Evolutionary conservation across 2,329 filamentous ascomycete species (phyloP).

Genomic region (Colletotrichum sp.): DNA sequence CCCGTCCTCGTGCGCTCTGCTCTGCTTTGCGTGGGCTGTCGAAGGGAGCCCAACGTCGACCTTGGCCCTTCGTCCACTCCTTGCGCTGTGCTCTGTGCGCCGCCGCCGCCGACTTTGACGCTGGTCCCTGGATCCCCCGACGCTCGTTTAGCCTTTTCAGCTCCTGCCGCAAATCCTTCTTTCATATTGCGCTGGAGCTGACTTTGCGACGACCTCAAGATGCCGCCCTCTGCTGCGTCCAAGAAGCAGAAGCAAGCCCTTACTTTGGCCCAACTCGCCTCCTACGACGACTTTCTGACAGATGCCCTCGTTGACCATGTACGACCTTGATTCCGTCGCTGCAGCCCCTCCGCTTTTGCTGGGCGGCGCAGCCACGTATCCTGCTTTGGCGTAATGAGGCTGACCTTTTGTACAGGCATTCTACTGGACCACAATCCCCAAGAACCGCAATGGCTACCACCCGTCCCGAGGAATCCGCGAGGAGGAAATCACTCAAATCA

Average conservation of each 20-base stretch:
- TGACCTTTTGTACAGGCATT: conserved; percentile 67
- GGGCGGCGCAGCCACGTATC: neutral
- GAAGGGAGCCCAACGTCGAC: conserved; percentile 13
- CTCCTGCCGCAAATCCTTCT: neutral
- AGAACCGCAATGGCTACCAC: conserved; percentile 88
- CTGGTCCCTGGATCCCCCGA: neutral
- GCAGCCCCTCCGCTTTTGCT: neutral
- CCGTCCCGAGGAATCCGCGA: conserved; percentile 79
- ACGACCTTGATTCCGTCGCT: conserved; percentile 43
- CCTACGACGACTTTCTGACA: conserved; percentile 94
- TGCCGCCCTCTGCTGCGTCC: conserved; percentile 42
- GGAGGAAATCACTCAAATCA: conserved; percentile 64
- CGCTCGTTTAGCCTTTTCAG: conserved; percentile 14
- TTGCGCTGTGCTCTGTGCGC: conserved; percentile 14
- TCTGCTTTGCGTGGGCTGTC: conserved; percentile 8
- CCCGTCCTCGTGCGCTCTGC: neutral
- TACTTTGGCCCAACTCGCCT: conserved; percentile 84
- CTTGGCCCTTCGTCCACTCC: conserved; percentile 13
- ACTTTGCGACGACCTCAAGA: conserved; percentile 22
- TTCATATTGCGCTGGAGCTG: conserved; percentile 1
- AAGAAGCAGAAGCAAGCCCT: conserved; percentile 70
- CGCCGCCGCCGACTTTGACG: neutral
- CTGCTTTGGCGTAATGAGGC: conserved; percentile 22
- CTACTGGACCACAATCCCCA: conserved; percentile 96
- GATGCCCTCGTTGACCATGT: conserved; percentile 96